phyloP scores from a whole-genome alignment of 2,329 filamentous ascomycete species.

The Stagonosporopsis vannaccii region DNA sequence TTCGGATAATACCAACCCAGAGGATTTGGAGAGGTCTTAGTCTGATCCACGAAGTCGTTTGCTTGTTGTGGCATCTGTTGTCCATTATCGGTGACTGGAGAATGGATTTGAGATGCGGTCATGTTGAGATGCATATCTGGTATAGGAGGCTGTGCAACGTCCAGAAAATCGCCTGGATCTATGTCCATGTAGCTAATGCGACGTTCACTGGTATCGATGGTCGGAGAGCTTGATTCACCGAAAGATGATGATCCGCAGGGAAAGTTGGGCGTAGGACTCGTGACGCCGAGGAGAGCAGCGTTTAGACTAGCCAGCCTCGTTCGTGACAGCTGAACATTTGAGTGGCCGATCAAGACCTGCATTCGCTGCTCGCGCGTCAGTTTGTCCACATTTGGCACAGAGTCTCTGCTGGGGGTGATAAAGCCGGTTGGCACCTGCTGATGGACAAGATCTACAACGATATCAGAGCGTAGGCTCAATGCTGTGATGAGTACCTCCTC shows the following conservation, averaged over 20 bases:
- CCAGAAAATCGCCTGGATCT: slow-evolving; percentile 42
- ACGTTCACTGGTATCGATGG: slow-evolving; percentile 33
- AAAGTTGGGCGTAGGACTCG: slow-evolving; percentile 28
- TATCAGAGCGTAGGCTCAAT: slow-evolving; percentile 46
- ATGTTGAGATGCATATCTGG: slow-evolving; percentile 36
- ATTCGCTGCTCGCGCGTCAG: slow-evolving; percentile 45
- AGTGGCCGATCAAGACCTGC: slow-evolving; percentile 46
- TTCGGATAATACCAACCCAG: slow-evolving; percentile 44
- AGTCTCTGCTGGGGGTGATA: slow-evolving; percentile 45
- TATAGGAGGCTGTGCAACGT: slow-evolving; percentile 39
- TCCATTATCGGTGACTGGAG: slow-evolving; percentile 29
- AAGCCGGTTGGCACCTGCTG: slow-evolving; percentile 45
- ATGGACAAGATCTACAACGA: slow-evolving; percentile 36
- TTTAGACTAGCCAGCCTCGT: slow-evolving; percentile 42
- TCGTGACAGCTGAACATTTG: slow-evolving; percentile 35
- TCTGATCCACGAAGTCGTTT: slow-evolving; percentile 39
- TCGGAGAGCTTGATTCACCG: slow-evolving; percentile 33
- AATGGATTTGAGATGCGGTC: slow-evolving; percentile 28
- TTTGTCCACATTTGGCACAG: slow-evolving; percentile 41
- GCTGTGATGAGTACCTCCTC: slow-evolving; percentile 48
- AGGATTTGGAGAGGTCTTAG: slow-evolving; percentile 39
- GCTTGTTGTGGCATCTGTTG: slow-evolving; percentile 29
- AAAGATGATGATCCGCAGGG: slow-evolving; percentile 38
- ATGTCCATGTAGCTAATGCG: slow-evolving; percentile 51
- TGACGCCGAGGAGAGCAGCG: slow-evolving; percentile 39